A percentile compares a stretch with the other conserved stretches of the same genome.
These are phyloP conservation scores for Aspergillus arachidicola DNA, from an alignment of 2,329 filamentous ascomycete genomes.

Conservation along the genomic window DNA sequence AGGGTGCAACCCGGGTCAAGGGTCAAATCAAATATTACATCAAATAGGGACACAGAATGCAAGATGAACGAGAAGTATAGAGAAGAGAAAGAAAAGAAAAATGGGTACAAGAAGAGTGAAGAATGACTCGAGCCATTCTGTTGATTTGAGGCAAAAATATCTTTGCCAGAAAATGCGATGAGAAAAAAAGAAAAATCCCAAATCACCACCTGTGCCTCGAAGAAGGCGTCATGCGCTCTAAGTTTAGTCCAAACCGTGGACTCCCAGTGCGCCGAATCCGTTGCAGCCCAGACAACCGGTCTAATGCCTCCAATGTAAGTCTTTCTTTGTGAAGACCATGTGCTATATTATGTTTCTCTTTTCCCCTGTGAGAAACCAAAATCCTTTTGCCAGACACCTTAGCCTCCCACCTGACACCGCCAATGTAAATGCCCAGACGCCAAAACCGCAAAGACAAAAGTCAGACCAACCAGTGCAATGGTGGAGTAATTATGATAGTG, in stretches of 20 bases:
- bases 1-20: conserved; percentile 23
- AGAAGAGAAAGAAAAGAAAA: conserved; percentile 33
- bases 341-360: conserved; percentile 10
- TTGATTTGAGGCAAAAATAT: conserved; percentile 5
- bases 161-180: conserved; percentile 4
- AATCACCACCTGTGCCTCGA: conserved; percentile 29
- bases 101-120: conserved; percentile 46
- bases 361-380: conserved; percentile 9
- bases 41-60: conserved; percentile 28
- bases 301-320: conserved; percentile 16
- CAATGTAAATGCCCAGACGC: conserved; percentile 38
- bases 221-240: conserved; percentile 27
- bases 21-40: conserved; percentile 36
- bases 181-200: conserved; percentile 25
- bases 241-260: conserved; percentile 21
- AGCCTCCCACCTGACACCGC: conserved; percentile 22
- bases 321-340: conserved; percentile 10
- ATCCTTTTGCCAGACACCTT: conserved; percentile 25
- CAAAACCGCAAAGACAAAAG: conserved; percentile 33
- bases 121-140: conserved; percentile 15
- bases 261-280: conserved; percentile 21
- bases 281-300: conserved; percentile 16
- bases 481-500: conserved; percentile 27
- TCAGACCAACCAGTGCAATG: conserved; percentile 26
- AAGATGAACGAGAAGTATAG: conserved; percentile 20